Evolutionary conservation across 768 basidiomycete species (phyloP), one percentile per base, ranked within the genome.

Genomic region (Calocybe indica): DNA sequence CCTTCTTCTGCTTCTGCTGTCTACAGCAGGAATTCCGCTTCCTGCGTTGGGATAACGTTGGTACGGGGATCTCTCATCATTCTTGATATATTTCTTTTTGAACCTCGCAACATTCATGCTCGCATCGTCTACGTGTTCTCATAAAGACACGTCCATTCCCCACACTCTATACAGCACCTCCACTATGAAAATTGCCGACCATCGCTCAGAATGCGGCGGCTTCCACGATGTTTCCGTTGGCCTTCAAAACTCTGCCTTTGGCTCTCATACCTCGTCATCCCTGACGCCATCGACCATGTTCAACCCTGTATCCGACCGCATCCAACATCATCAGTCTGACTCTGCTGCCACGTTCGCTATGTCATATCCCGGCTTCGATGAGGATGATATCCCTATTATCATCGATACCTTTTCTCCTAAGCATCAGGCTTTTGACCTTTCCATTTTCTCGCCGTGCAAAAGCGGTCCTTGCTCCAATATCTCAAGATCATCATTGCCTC

Each of bases 361-460:
- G 34, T 50, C 50, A 9, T 40, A 42, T 15, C 48, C 53, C 32
- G 35, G 46, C 28, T 36, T 28, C 12, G 47, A 42, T 15, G 30
- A 43, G 7, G 52, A 52, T 41, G 58, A 55, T 32, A 37, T 44
- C 12, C 48, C 45, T 8, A 52, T 46, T 28, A 38, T 57, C 51
- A 57, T 57, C 40, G 56, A 57, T 33, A 46, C 56, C 39, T 68
- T 66, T 44, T 57, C 65, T 7, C 67, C 68, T 15, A 59, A 51
- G 51, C 54, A 53, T 5, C 42, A 55, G 32, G 35, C 46, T 15
- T 53, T 48, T 30, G 61, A 63, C 43, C 48, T 57, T 12, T 71
- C 71, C 8, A 65, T 69, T 4, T 60, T 66, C 14, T 62, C 67
- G 5, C 68, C 67, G 9, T 42, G 64, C 44, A 63, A 62, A 54